Evolutionary conservation across 2,329 filamentous ascomycete species (phyloP), one percentile per base, ranked within the genome.

Genomic region (Talaromyces amestolkiae): DNA sequence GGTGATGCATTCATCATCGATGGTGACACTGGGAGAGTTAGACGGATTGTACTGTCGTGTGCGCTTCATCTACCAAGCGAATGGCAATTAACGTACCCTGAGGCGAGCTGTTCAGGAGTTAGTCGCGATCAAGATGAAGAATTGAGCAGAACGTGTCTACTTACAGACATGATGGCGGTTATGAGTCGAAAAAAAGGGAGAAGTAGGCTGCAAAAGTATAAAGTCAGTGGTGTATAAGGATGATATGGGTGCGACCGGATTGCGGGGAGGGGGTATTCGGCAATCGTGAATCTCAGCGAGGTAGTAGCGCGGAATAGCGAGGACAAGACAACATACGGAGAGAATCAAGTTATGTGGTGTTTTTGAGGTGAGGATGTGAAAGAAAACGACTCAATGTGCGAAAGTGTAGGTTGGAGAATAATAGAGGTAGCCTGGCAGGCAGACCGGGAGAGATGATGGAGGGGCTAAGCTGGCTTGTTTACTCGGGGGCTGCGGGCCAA

Each of bases 1-100:
- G 56, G 70, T 75, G 68, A 82, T 73, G 76, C 81, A 83, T 41
- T 83, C 80, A 72, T 81, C 79, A 63, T 77, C 71, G 67, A 83
- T 76, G 56, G 77, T 73, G 63, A 83, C 80, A 73, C 81, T 83
- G 9, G 70, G 60, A n/a, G 17, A 49, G 53, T 60, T 51, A 61
- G 58, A 45, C 17, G 17, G 19, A 8, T 27, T 54, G 43, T 62
- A 49, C 49, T 51, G 33, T 37, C 43, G 45, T 49, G 59, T 41
- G 56, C 35, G 37, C 56, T 45, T 45, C 31, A 27, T 43, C 17
- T 19, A 39, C 15, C 10, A 51, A 53, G 27, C 19, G 19, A 59
- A 43, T 45, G 56, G 37, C 39, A 65, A 64, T 22, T 60, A 65
- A 65, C 65, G 39, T 67, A 67, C 65, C 65, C 65, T 22, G 65